These are phyloP conservation scores for Gentiana macrophylla DNA, from an alignment of 257 asterid species.

Conservation along the genomic window DNA sequence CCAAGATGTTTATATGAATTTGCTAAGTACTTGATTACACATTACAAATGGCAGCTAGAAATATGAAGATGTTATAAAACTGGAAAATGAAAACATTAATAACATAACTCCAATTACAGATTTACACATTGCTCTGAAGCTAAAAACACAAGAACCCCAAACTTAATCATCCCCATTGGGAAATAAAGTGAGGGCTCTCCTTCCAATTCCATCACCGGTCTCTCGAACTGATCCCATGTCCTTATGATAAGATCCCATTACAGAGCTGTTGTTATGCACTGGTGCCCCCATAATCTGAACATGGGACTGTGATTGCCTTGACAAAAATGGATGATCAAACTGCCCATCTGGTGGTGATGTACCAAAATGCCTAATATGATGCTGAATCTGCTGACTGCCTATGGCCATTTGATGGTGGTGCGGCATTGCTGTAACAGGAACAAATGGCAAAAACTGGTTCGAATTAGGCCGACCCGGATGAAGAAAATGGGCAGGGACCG, in stretches of 20 bases:
- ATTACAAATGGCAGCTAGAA: conserved; percentile 14
- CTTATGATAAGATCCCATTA: conserved; percentile 32
- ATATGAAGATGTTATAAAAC: conserved; percentile 17
- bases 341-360: conserved; percentile 38
- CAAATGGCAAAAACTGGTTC: conserved; percentile 50
- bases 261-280: conserved; percentile 25
- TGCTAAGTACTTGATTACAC: conserved; percentile 8
- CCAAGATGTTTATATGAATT: neutral
- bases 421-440: conserved; percentile 28
- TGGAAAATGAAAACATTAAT: conserved; percentile 6
- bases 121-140: conserved; percentile 12
- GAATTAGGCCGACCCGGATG: conserved; percentile 45
- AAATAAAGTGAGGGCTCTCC: conserved; percentile 68
- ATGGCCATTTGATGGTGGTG: conserved; percentile 47
- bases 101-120: conserved; percentile 16
- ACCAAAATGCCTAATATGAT: conserved; percentile 32
- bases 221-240: conserved; percentile 45
- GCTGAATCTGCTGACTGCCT: conserved; percentile 17
- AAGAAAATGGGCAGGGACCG: conserved; percentile 64
- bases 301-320: conserved; percentile 36
- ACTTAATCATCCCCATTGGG: conserved; percentile 59
- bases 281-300: conserved; percentile 56
- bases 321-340: conserved; percentile 41
- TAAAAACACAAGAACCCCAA: conserved; percentile 6
- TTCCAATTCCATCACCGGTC: conserved; percentile 26